These are phyloP conservation scores for Lasiosphaeria hispida DNA, from an alignment of 495 filamentous ascomycete genomes.

Conservation along the genomic window DNA sequence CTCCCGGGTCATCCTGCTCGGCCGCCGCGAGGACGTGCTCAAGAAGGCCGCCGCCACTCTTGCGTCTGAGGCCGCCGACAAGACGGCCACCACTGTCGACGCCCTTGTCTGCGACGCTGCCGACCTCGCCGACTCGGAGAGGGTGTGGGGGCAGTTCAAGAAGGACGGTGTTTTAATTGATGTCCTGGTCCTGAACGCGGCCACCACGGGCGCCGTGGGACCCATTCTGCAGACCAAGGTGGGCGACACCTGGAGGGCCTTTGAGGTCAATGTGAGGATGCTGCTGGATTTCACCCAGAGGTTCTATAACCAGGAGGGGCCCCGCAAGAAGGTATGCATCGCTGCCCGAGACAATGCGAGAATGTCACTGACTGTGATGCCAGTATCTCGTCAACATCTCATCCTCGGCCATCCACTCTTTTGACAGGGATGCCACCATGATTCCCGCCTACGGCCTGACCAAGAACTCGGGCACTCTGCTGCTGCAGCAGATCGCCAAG, in stretches of 20 bases:
- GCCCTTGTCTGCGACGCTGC: constrained; percentile 27
- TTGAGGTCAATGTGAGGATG: constrained; percentile 35
- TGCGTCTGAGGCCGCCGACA: constrained; percentile 1
- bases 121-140: constrained; percentile 19
- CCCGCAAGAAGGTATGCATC: constrained; percentile 6
- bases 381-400: constrained; percentile 41
- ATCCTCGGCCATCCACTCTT: constrained; percentile 27
- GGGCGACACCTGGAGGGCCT: constrained; percentile 29
- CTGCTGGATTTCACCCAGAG: constrained; percentile 34
- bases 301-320: constrained; percentile 29
- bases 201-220: background rate
- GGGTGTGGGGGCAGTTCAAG: constrained; percentile 35
- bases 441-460: constrained; percentile 32
- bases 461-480: constrained; percentile 39
- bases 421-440: constrained; percentile 4
- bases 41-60: constrained; percentile 17
- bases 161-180: constrained; percentile 33
- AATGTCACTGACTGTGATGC: background rate
- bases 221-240: constrained; percentile 12
- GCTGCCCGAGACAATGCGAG: background rate
- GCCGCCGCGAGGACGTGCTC: constrained; percentile 23
- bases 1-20: constrained; percentile 33
- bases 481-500: constrained; percentile 38
- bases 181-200: constrained; percentile 42
- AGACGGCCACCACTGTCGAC: constrained; percentile 21